Base-by-base conservation (phyloP, 345 rosid species). In the Sonneratia alba region DNA sequence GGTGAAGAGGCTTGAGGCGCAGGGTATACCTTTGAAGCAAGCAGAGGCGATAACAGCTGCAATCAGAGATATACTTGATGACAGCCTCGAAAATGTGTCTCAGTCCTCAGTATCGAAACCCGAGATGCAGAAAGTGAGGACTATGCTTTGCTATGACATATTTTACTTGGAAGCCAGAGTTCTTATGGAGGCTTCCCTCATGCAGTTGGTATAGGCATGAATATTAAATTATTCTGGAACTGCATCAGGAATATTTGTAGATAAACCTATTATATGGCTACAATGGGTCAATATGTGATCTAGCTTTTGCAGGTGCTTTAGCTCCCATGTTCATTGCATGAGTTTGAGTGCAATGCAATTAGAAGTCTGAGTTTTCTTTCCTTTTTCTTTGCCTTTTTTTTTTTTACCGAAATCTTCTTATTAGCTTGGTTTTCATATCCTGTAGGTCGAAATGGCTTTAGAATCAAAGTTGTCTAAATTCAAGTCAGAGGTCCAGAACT, bases 1-100 rank as follows among this genome's bases (percentile, higher is more conserved):
- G 97, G 98, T 92, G 70, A 86, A 96, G 83, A 79, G 85, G 70
- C 83, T 92, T 45, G 99, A 95, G 80, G 87, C 91, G 3, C 82
- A 92, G 79, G 96, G 92, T 11, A 76, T 92, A 68, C 96, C 99
- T 10, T 85, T 96, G n/a, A 90, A 87, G 78, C 96, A 95, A 77
- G 97, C 97, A 0, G 98, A 92, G 82, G 97, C 91, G 0, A 89
- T 95, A 68, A 90, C 97, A 0, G 82, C 81, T 10, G 89, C 96
- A 43, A 89, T 95, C 13, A 90, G 93, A 18, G 86, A 87, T 66
- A 92, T 92, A 63, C 81, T 89, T 55, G 84, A 86, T 67, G 96
- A 85, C 47, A 95, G 96, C 43, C 80, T 92, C 73, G 96, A 90
- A 48, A 91, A 86, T 79, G 87, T 92, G 40, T 83, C 97, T 36